Percentiles rank a stretch among this genome's conserved stretches.
Evolutionary conservation across 176 grass and related monocot genomes (phyloP).

Genomic region (Triticum dicoccoides): DNA sequence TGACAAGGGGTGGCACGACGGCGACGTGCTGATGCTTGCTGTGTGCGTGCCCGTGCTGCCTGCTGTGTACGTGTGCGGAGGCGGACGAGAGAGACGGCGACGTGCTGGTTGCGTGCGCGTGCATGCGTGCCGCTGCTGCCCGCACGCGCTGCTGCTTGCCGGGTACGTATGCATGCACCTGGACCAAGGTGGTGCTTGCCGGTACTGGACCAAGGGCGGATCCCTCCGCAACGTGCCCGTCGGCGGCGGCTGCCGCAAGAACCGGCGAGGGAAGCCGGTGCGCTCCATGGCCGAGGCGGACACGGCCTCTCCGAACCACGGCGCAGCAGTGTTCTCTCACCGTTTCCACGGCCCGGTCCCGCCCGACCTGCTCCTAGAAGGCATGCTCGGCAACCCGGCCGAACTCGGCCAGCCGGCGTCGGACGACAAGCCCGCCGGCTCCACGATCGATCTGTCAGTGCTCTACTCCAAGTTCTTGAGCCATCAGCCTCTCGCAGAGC

Average conservation of each 20-base stretch:
- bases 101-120: too few species aligned
- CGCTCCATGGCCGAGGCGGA: not conserved
- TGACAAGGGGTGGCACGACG: too few species aligned
- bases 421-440: not conserved
- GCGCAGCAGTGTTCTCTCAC: not conserved
- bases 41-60: too few species aligned
- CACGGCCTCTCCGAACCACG: not conserved
- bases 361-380: slow-evolving; percentile 46
- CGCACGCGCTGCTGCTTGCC: too few species aligned
- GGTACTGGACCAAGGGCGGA: slow-evolving; percentile 91
- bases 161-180: too few species aligned
- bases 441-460: slow-evolving; percentile 41
- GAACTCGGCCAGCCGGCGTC: not conserved
- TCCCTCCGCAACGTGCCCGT: slow-evolving; percentile 86
- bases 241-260: slow-evolving; percentile 83
- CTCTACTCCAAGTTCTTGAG: slow-evolving; percentile 74
- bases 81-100: too few species aligned
- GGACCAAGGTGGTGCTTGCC: not conserved
- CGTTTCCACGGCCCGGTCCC: slow-evolving; percentile 28
- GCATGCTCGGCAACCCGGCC: slow-evolving; percentile 36
- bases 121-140: too few species aligned
- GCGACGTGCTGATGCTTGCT: too few species aligned
- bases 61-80: too few species aligned
- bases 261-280: slow-evolving; percentile 52
- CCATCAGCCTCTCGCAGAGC: not conserved